phyloP scores from a whole-genome alignment of 305 asterid genomes.

The Fraxinus nigra region DNA sequence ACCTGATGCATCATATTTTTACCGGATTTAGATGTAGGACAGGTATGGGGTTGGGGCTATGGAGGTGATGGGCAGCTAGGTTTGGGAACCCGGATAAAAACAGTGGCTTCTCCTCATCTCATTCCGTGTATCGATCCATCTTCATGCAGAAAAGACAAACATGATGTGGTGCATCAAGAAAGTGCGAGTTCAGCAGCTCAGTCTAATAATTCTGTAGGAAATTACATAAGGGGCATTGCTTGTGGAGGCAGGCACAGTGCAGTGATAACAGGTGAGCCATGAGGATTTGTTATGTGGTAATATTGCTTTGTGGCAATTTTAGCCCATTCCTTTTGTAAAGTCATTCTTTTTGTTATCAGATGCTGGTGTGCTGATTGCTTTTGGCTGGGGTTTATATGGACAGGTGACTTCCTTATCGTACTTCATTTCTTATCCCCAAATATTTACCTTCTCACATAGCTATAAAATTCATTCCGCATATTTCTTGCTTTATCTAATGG shows the following conservation, averaged over 20 bases:
- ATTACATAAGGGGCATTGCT: slow-evolving; percentile 38
- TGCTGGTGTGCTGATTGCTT: slow-evolving; percentile 51
- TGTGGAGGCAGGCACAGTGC: slow-evolving; percentile 56
- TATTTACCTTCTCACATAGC: slow-evolving; percentile 5
- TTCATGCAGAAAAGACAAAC: slow-evolving; percentile 28
- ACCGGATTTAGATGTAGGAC: slow-evolving; percentile 65
- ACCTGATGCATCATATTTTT: slow-evolving; percentile 62
- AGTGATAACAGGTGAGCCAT: slow-evolving; percentile 44
- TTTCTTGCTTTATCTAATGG: slow-evolving; percentile 1
- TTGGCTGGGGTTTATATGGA: slow-evolving; percentile 58
- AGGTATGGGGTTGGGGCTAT: slow-evolving; percentile 68
- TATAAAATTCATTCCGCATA: neutral
- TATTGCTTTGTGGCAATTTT: slow-evolving; percentile 1
- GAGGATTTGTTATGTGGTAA: neutral
- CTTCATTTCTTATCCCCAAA: slow-evolving; percentile 3
- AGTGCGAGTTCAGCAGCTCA: slow-evolving; percentile 16
- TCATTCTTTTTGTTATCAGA: slow-evolving; percentile 23
- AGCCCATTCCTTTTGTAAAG: neutral
- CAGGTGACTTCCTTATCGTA: slow-evolving; percentile 31
- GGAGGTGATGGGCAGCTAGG: slow-evolving; percentile 65
- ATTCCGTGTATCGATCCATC: slow-evolving; percentile 43
- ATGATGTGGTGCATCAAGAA: slow-evolving; percentile 27
- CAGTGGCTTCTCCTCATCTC: slow-evolving; percentile 58
- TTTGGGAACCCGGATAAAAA: slow-evolving; percentile 46
- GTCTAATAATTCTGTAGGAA: slow-evolving; percentile 32